These are phyloP conservation scores for Neurospora hispaniola DNA, from an alignment of 495 filamentous ascomycete genomes.

Conservation along the genomic window DNA sequence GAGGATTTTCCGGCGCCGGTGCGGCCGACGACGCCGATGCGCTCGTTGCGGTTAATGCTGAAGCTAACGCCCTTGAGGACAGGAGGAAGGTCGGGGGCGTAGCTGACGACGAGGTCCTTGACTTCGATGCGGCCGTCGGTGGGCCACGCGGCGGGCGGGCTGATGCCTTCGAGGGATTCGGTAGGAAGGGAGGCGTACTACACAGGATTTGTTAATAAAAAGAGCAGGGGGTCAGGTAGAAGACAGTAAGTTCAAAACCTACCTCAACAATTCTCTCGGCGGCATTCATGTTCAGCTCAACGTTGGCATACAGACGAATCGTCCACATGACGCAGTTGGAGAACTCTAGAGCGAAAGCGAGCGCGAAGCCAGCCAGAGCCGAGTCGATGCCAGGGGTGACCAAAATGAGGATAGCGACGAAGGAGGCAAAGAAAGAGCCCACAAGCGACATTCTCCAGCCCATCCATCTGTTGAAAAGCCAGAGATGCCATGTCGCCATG, in stretches of 20 bases:
- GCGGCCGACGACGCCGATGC: constrained; percentile 74
- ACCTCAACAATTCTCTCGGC: constrained; percentile 69
- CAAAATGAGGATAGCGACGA: constrained; percentile 57
- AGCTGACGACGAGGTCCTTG: constrained; percentile 59
- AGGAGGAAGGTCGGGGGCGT: constrained; percentile 64
- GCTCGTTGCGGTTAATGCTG: constrained; percentile 57
- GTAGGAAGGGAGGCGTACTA: constrained; percentile 58
- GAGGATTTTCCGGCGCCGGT: constrained; percentile 86
- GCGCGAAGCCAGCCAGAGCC: constrained; percentile 69
- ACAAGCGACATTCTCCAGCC: constrained; percentile 58
- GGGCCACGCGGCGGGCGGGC: constrained; percentile 71
- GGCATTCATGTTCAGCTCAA: constrained; percentile 77
- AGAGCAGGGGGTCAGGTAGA: background rate
- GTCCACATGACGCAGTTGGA: constrained; percentile 45
- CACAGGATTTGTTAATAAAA: background rate
- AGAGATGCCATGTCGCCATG: constrained; percentile 53
- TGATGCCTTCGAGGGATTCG: constrained; percentile 49
- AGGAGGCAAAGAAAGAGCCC: constrained; percentile 56
- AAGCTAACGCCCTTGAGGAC: constrained; percentile 69
- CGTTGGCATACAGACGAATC: constrained; percentile 49
- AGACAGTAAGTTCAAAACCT: background rate
- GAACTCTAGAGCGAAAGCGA: constrained; percentile 49
- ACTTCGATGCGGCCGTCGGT: constrained; percentile 66
- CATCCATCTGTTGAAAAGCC: constrained; percentile 67
- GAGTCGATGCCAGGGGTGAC: constrained; percentile 54